These are phyloP conservation scores for Sphaerosporella brunnea DNA, from an alignment of 495 filamentous ascomycete genomes.

Conservation along the genomic window DNA sequence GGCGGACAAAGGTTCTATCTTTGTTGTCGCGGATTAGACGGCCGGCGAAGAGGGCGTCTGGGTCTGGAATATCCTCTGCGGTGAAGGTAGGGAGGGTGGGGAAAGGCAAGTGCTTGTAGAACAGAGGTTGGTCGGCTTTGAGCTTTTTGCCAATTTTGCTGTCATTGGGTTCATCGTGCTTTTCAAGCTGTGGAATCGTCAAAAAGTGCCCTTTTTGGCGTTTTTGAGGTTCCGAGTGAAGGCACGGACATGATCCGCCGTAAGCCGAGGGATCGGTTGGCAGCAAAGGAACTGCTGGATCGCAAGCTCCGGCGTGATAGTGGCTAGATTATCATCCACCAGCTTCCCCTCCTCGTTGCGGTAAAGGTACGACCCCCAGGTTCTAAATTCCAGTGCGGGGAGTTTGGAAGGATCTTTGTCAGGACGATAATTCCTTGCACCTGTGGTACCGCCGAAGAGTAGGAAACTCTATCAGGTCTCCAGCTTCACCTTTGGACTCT, in stretches of 20 bases:
- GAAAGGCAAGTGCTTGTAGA: too few relatives aligned
- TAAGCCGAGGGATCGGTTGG: background rate
- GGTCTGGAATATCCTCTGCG: too few relatives aligned
- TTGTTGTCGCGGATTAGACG: too few relatives aligned
- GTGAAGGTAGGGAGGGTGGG: too few relatives aligned
- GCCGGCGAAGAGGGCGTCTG: too few relatives aligned
- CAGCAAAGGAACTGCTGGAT: background rate
- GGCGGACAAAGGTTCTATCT: too few relatives aligned
- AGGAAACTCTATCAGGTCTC: background rate
- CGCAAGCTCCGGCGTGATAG: background rate
- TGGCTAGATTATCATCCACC: background rate
- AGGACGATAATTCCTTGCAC: background rate
- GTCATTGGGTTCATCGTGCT: background rate
- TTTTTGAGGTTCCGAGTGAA: background rate
- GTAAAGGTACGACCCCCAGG: background rate
- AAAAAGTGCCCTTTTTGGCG: background rate
- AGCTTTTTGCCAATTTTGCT: background rate
- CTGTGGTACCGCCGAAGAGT: background rate
- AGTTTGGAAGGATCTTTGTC: background rate
- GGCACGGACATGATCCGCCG: too few relatives aligned
- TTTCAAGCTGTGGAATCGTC: background rate
- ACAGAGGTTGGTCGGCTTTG: background rate
- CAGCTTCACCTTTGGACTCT: background rate
- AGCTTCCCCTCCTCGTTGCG: background rate
- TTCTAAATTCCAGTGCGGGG: background rate